A percentile compares a stretch with the other conserved stretches of the same genome.
Evolutionary conservation across 306 rosid genomes (phyloP).

Genomic region (Prunus dulcis): DNA sequence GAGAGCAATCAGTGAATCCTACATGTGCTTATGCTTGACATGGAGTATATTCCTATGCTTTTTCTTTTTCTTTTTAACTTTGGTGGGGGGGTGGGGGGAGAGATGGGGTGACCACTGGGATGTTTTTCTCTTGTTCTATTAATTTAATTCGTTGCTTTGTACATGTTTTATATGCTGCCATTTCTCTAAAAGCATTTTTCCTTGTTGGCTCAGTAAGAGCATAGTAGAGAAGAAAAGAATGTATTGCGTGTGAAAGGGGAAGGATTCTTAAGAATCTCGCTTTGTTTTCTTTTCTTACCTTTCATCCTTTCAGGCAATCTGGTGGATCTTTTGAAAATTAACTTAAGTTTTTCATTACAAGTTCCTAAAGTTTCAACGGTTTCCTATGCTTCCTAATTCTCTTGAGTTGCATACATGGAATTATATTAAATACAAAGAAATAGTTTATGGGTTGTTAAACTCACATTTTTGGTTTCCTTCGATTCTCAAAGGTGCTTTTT

Average conservation of each 20-base stretch:
- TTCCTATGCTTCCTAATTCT: not conserved
- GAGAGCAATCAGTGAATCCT: not conserved
- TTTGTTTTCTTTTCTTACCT: too few species aligned
- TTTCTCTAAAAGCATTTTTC: too few species aligned
- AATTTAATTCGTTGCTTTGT: too few species aligned
- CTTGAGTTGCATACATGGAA: not conserved
- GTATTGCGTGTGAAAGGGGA: too few species aligned
- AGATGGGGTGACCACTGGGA: too few species aligned
- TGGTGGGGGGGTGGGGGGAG: too few species aligned
- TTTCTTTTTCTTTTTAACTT: too few species aligned
- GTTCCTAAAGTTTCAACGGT: not conserved
- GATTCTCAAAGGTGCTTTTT: not conserved
- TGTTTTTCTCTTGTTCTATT: too few species aligned
- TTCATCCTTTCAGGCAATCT: not conserved
- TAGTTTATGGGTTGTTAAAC: slow-evolving; percentile 1
- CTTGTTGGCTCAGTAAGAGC: too few species aligned
- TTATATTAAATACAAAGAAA: not conserved
- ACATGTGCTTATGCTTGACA: not conserved
- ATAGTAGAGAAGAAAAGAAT: too few species aligned
- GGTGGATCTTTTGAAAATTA: not conserved
- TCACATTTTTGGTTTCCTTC: slow-evolving; percentile 1
- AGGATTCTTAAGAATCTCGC: too few species aligned
- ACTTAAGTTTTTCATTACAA: not conserved
- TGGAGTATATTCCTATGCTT: not conserved
- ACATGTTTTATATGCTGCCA: too few species aligned